These are phyloP conservation scores for Pisolithus thermaeus DNA, from an alignment of 1,284 basidiomycete species.

Conservation along the genomic window DNA sequence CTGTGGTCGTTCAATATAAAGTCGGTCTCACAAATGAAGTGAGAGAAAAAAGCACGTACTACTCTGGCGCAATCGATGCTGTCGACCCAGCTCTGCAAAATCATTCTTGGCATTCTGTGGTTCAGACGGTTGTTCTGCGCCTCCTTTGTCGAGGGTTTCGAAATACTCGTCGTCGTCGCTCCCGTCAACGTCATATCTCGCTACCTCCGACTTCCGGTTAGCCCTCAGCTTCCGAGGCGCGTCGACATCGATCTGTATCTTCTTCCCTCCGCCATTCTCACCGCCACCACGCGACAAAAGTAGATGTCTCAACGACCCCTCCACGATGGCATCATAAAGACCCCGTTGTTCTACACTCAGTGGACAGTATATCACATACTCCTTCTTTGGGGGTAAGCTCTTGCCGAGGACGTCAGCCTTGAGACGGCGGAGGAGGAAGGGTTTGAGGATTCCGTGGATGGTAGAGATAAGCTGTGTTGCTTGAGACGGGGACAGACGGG, in stretches of 20 bases:
- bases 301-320: conserved; percentile 60
- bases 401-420: conserved; percentile 81
- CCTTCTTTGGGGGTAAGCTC: conserved; percentile 88
- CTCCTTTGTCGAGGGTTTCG: conserved; percentile 49
- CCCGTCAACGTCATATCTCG: conserved; percentile 22
- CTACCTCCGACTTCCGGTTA: conserved; percentile 11
- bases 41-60: conserved; percentile 33
- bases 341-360: conserved; percentile 78
- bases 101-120: conserved; percentile 34
- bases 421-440: conserved; percentile 89
- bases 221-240: conserved; percentile 27
- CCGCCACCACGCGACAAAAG: conserved; percentile 45
- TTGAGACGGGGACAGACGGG: conserved; percentile 52
- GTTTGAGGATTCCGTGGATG: conserved; percentile 89
- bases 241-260: conserved; percentile 22
- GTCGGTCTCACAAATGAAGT: background rate
- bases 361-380: conserved; percentile 92
- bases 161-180: conserved; percentile 73
- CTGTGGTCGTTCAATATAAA: conserved; percentile 33
- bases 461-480: conserved; percentile 69
- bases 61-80: conserved; percentile 54
- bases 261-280: conserved; percentile 14
- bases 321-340: conserved; percentile 77
- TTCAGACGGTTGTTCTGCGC: conserved; percentile 23
- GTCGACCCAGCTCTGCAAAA: conserved; percentile 41